phyloP scores from a whole-genome alignment of 2,329 filamentous ascomycete genomes.

The Madurella fahalii region DNA sequence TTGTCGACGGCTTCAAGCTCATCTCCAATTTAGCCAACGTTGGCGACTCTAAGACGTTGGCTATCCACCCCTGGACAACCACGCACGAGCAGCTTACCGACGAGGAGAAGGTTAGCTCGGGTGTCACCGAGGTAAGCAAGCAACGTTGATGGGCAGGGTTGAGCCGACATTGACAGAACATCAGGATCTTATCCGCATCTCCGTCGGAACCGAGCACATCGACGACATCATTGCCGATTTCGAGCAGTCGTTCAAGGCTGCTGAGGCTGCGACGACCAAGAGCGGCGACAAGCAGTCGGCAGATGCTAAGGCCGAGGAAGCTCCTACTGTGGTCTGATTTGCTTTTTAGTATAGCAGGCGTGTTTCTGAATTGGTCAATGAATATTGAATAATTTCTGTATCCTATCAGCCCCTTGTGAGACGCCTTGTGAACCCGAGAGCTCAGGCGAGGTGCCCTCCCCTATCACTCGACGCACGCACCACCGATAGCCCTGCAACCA shows the following conservation, averaged over 20 bases:
- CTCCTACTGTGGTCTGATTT: conserved; percentile 35
- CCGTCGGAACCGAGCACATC: conserved; percentile 92
- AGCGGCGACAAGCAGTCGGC: conserved; percentile 26
- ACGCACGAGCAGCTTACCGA: conserved; percentile 90
- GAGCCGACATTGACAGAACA: not conserved
- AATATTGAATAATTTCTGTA: not conserved
- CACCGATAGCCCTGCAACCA: not conserved
- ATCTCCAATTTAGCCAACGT: conserved; percentile 96
- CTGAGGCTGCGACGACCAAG: conserved; percentile 42
- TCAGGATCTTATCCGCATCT: conserved; percentile 87
- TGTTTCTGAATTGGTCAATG: not conserved
- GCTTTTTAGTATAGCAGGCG: conserved; percentile 7
- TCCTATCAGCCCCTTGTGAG: too few relatives aligned
- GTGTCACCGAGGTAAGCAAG: conserved; percentile 65
- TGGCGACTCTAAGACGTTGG: conserved; percentile 89
- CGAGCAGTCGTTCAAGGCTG: conserved; percentile 76
- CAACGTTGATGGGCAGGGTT: not conserved
- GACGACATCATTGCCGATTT: conserved; percentile 97
- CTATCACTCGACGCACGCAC: too few relatives aligned
- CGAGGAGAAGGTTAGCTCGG: conserved; percentile 73
- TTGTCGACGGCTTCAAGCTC: conserved; percentile 92
- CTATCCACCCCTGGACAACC: conserved; percentile 92
- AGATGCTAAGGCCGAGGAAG: conserved; percentile 37
- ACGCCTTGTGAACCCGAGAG: not conserved
- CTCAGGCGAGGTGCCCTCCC: too few relatives aligned